Percentiles rank a stretch among this genome's conserved stretches.
These are phyloP conservation scores for Solanum rostratum DNA, from an alignment of 257 asterid species.

Conservation along the genomic window DNA sequence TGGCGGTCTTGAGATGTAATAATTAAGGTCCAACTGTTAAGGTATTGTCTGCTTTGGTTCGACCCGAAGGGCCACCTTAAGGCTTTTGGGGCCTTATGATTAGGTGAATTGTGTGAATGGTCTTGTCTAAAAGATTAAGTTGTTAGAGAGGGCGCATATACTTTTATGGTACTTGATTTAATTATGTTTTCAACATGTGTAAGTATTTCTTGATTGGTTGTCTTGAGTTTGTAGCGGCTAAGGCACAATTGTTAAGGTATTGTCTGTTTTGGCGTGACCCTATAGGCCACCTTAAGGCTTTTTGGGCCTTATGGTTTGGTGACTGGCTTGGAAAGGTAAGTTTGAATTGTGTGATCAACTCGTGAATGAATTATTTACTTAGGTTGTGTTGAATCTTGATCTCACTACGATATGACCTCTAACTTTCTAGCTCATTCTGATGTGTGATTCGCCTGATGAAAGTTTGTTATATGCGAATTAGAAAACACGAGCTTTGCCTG, in stretches of 20 bases:
- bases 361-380: neutral
- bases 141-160: neutral
- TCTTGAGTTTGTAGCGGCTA: neutral
- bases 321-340: neutral
- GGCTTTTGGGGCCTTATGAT: neutral
- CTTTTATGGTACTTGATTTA: neutral
- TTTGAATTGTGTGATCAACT: neutral
- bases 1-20: too few relatives aligned
- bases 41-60: neutral
- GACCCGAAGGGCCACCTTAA: neutral
- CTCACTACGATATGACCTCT: neutral
- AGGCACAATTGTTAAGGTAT: neutral
- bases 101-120: neutral
- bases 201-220: neutral
- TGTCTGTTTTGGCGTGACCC: neutral
- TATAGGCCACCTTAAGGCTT: neutral
- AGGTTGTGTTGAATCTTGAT: neutral
- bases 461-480: neutral
- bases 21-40: neutral
- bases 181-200: neutral
- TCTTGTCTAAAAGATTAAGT: neutral
- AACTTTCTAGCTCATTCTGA: neutral
- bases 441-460: neutral
- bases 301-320: neutral
- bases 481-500: neutral